Conservation (phyloP, 108 stramenopile species). For the Fistulifera pelliculosa region DNA sequence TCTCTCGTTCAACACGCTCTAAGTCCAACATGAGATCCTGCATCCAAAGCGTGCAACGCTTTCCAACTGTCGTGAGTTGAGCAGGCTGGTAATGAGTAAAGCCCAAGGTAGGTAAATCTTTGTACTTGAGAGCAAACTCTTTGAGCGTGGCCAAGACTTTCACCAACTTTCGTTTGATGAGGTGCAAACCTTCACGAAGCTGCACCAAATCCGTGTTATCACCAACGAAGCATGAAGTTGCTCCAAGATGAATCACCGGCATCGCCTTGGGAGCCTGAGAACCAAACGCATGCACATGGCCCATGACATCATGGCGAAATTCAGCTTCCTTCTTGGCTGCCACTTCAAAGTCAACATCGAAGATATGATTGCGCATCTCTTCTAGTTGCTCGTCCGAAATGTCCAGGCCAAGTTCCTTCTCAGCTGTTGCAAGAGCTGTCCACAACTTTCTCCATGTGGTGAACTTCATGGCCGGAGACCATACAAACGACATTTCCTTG, state of each 20-base stretch:
- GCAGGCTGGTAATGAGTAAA: conserved; percentile 99
- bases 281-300: conserved; percentile 96
- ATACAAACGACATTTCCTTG: conserved; percentile 97
- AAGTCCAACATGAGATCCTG: conserved; percentile 91
- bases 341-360: conserved; percentile 89
- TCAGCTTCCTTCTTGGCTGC: conserved; percentile 90
- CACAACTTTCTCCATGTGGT: conserved; percentile 97
- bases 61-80: conserved; percentile 96
- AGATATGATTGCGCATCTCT: conserved; percentile 76
- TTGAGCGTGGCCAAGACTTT: conserved; percentile 69
- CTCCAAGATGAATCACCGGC: conserved; percentile 96
- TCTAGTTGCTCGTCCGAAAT: conserved; percentile 90
- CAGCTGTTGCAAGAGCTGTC: conserved; percentile 95
- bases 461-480: conserved; percentile 97
- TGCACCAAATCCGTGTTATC: conserved; percentile 97
- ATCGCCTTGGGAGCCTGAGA: conserved; percentile 85
- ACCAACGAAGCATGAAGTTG: conserved; percentile 94
- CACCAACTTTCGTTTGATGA: conserved; percentile 87
- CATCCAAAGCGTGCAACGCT: conserved; percentile 94
- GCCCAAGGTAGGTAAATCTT: conserved; percentile 90
- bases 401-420: conserved; percentile 92
- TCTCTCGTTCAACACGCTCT: conserved; percentile 78
- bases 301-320: conserved; percentile 99
- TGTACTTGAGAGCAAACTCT: conserved; percentile 76
- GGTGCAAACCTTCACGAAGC: conserved; percentile 73